Base-by-base conservation (phyloP, 768 basidiomycete genomes). In the Fomitopsis serialis region DNA sequence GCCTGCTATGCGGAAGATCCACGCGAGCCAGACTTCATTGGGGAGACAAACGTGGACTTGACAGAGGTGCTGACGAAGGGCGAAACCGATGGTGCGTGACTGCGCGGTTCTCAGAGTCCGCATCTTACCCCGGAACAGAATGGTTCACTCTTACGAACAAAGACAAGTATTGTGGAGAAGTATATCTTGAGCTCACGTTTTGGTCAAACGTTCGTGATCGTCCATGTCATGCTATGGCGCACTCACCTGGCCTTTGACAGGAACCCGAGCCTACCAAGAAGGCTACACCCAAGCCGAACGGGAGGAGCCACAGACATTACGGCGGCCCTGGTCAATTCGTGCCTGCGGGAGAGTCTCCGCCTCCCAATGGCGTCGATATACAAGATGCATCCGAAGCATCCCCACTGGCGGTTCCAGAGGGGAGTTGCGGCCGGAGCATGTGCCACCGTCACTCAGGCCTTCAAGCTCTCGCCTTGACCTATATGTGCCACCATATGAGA, bases 121-220 rank as follows among this genome's bases (percentile, higher is more conserved):
- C 37, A 35, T 60, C 58, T 49, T 53, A 22, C 19, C 36, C n/a
- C 47, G 42, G 22, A 24, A 22, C 63, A 98, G 97, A 98, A 68
- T 98, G 95, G 97, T 94, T 96, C 66, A 86, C 85, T 21, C 75
- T 98, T 24, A 81, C 78, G 68, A 79, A 89, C 72, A 98, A 95
- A 70, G 92, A 92, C 58, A 91, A 91, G 61, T 98, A 97, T 67
- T 84, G 86, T 24, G 97, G 97, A 7, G 96, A 98, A 68, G 85
- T 99, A 12, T 98, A 96, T 66, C 76, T 98, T 21, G 97, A 99
- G 67, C 69, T 98, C 63, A 99, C 97, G 0, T 98, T 96, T 72
- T 99, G 91, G 85, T 94, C 94, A 10, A 92, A 92, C 66, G 91
- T 92, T 57, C 53, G 87, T 78, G 25, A 7, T 3, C 11, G 21